phyloP scores from a whole-genome alignment of 1,284 basidiomycete species.

The Trametes polyzona region DNA sequence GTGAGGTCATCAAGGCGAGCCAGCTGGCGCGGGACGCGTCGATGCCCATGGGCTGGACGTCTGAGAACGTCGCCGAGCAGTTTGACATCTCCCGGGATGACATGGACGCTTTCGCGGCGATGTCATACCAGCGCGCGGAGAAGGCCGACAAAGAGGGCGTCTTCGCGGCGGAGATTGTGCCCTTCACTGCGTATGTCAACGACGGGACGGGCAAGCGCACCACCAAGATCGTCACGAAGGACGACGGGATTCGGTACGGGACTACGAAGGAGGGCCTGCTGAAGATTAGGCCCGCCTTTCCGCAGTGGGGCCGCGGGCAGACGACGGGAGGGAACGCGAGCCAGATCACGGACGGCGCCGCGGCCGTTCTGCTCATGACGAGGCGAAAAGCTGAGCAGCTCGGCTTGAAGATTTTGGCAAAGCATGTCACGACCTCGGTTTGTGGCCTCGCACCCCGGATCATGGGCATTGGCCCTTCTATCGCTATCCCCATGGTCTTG shows the following conservation, averaged over 20 bases:
- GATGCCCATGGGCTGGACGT: constrained; percentile 87
- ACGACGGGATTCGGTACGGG: constrained; percentile 83
- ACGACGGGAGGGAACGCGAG: constrained; percentile 92
- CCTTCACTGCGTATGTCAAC: constrained; percentile 67
- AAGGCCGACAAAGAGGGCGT: constrained; percentile 66
- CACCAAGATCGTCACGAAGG: constrained; percentile 64
- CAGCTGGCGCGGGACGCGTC: constrained; percentile 32
- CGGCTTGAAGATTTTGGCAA: constrained; percentile 75
- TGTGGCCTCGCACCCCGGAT: constrained; percentile 78
- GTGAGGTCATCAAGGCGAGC: constrained; percentile 46
- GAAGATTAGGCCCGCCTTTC: constrained; percentile 83
- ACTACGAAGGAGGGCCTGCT: constrained; percentile 73
- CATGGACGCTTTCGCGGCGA: constrained; percentile 85
- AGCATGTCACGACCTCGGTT: constrained; percentile 77
- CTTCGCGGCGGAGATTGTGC: constrained; percentile 82
- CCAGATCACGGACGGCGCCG: constrained; percentile 88
- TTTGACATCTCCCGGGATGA: constrained; percentile 82
- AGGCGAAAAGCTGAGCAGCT: constrained; percentile 82
- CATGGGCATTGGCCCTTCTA: constrained; percentile 84
- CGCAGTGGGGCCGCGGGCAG: constrained; percentile 79
- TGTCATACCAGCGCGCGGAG: constrained; percentile 80
- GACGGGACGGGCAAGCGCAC: constrained; percentile 60
- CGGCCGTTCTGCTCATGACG: constrained; percentile 87
- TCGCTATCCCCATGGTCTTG: constrained; percentile 74
- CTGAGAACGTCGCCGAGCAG: constrained; percentile 78